Evolutionary conservation across 1,284 basidiomycete genomes (phyloP), one percentile per base, ranked within the genome.

Genomic region (Heliocybe sulcata): DNA sequence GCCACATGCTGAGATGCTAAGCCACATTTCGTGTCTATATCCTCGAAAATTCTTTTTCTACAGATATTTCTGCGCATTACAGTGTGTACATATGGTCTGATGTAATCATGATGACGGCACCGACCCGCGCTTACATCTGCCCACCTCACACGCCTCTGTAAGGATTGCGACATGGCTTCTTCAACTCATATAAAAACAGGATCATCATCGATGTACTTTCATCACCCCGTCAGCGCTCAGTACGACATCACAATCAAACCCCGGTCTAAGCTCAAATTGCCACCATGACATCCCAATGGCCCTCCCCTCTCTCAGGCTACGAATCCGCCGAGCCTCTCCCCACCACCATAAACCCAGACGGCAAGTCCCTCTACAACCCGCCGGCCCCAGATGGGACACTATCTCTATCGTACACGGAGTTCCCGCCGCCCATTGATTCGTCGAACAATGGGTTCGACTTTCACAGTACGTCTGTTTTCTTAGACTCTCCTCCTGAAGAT

Each of bases 391-490:
- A 42, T n/a, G 16, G 38, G 16, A 42, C 6, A 16, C 69, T 66
- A 55, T 83, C 81, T 0, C 23, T 71, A 2, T 73, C 76, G 1
- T 85, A 87, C 60, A 69, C 77, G 11, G 58, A 70, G 16, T 85
- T 85, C 58, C 80, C 79, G 0, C 57, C 72, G 8, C 82, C 81
- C 1, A 80, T 86, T 54, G 68, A 72, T 35, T 58, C 74, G 0
- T 69, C 72, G 33, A 81, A 79, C 55, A 80, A 82, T 57, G 82
- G 79, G 0, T 86, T 86, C 58, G 84, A 87, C 65, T 86, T 87
- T 60, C 84, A 87, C 62, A 76, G 84, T 82, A 57, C 64, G 82
- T 12, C 29, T 31, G 4, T 31, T 31, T 31, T 31, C 12, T 4
- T 63, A 25, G 4, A 23, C 10, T 20, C 31, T 2, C 38, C 8